Percentiles rank a stretch among this genome's conserved stretches.
These are phyloP conservation scores for Platanthera zijinensis DNA, from an alignment of 106 monocot genomes.

Conservation along the genomic window DNA sequence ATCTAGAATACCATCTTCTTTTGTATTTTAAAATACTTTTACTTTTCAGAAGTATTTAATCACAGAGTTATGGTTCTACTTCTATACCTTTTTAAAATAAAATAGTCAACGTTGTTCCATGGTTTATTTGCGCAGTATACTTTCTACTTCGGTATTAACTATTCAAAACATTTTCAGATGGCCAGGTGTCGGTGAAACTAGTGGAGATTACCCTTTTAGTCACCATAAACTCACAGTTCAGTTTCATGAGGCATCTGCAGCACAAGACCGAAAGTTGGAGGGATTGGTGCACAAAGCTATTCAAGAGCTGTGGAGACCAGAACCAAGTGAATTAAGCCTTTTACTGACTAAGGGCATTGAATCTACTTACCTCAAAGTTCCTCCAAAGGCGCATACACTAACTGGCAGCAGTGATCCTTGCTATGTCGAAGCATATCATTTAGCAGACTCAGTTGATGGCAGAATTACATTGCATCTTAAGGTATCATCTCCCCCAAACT, in stretches of 20 bases:
- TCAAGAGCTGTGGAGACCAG: slow-evolving; percentile 95
- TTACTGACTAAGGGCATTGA: slow-evolving; percentile 71
- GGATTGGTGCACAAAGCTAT: slow-evolving; percentile 97
- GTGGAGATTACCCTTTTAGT: slow-evolving; percentile 97
- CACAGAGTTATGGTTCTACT: background rate
- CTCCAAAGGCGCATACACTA: slow-evolving; percentile 63
- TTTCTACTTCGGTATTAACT: slow-evolving; percentile 3
- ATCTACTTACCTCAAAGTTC: slow-evolving; percentile 65
- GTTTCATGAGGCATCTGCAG: slow-evolving; percentile 85
- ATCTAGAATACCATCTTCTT: background rate
- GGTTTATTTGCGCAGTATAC: background rate
- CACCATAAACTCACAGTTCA: slow-evolving; percentile 98
- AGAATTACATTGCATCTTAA: slow-evolving; percentile 90
- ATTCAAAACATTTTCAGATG: slow-evolving; percentile 49
- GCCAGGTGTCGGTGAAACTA: slow-evolving; percentile 81
- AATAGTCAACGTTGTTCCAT: background rate
- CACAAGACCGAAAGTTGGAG: slow-evolving; percentile 95
- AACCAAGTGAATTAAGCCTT: slow-evolving; percentile 76
- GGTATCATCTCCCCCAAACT: slow-evolving; percentile 21
- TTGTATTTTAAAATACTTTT: background rate
- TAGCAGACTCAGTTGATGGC: slow-evolving; percentile 90
- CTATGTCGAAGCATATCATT: slow-evolving; percentile 93
- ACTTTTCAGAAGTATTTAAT: background rate
- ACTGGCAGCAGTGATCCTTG: slow-evolving; percentile 96
- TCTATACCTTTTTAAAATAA: background rate